Evolutionary conservation across 768 basidiomycete genomes (phyloP), one percentile per base, ranked within the genome.

Genomic region (Russula virescens): DNA sequence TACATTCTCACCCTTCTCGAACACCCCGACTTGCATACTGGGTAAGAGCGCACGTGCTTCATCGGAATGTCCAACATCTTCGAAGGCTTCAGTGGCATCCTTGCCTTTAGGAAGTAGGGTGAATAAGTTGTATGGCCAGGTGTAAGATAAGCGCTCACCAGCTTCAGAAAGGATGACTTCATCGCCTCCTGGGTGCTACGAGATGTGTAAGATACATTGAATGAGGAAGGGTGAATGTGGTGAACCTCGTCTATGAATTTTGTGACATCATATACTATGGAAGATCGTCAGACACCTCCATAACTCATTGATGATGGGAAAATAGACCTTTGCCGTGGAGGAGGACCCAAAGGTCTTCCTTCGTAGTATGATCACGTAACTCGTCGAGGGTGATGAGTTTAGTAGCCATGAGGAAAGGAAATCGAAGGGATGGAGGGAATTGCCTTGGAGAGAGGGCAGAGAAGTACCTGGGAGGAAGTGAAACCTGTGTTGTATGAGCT

Each of bases 41-140:
- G 91, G 13, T 87, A 97, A 60, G 94, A 96, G 7, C 92, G 88
- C 74, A 90, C 97, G 87, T 26, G 97, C 97, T 77, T 99, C 97
- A 69, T 98, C 96, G 0, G 95, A 98, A 82, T 98, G 97, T 34
- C 97, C 97, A 34, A 99, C 96, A 74, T 99, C 97, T 77, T 98
- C 96, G 71, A 99, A 99, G 7, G 97, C 94, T 71, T 98, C 97
- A 38, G 96, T 95, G 25, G 96, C 95, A 73, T 98, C 94, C 73
- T 89, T 87, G 69, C 91, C 94, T 95, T 75, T 21, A 65, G 55
- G 48, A 35, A 35, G 50, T 61, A 52, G 28, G 26, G 52, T 64
- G 28, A 62, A 58, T 31, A 8, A 8, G 31, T 42, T 19, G 52
- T 11, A 42, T 28, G 13, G 28, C 16, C 10, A 18, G 28, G 28